These are phyloP conservation scores for Vigna trinervia DNA, from an alignment of 306 rosid genomes.

Conservation along the genomic window DNA sequence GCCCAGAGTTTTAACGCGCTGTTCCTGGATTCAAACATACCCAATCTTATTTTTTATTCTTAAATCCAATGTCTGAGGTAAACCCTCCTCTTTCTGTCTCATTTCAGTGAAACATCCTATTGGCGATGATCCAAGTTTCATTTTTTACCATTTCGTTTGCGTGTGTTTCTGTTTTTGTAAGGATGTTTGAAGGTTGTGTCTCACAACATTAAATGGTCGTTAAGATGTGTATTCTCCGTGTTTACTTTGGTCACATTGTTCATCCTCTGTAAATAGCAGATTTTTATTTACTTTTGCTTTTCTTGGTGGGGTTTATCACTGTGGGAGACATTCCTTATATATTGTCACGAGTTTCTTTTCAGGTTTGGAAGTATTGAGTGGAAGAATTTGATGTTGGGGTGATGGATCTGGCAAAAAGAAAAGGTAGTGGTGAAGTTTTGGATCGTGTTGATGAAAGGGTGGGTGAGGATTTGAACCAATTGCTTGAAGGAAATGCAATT, in stretches of 20 bases:
- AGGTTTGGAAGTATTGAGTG: constrained; percentile 40
- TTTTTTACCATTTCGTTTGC: background rate
- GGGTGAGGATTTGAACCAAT: constrained; percentile 26
- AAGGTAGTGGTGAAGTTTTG: constrained; percentile 34
- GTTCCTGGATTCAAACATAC: constrained; percentile 43
- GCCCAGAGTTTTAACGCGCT: constrained; percentile 31
- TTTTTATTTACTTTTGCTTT: background rate
- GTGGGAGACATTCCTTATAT: background rate
- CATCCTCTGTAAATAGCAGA: constrained; percentile 13
- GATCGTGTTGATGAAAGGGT: constrained; percentile 45
- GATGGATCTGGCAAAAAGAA: constrained; percentile 46
- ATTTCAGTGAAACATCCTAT: constrained; percentile 27
- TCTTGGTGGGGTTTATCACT: constrained; percentile 16
- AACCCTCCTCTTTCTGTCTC: constrained; percentile 25
- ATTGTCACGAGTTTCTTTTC: constrained; percentile 32
- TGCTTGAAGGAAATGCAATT: constrained; percentile 41
- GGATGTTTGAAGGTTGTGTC: constrained; percentile 26
- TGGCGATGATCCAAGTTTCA: constrained; percentile 11
- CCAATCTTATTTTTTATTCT: constrained; percentile 38
- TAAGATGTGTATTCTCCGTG: constrained; percentile 29
- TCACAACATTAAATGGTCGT: constrained; percentile 39
- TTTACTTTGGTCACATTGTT: constrained; percentile 49
- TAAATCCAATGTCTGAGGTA: constrained; percentile 35
- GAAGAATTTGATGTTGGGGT: constrained; percentile 36
- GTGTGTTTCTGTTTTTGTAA: constrained; percentile 17